These are phyloP conservation scores for Orychophragmus violaceus DNA, from an alignment of 345 rosid genomes.

Conservation along the genomic window DNA sequence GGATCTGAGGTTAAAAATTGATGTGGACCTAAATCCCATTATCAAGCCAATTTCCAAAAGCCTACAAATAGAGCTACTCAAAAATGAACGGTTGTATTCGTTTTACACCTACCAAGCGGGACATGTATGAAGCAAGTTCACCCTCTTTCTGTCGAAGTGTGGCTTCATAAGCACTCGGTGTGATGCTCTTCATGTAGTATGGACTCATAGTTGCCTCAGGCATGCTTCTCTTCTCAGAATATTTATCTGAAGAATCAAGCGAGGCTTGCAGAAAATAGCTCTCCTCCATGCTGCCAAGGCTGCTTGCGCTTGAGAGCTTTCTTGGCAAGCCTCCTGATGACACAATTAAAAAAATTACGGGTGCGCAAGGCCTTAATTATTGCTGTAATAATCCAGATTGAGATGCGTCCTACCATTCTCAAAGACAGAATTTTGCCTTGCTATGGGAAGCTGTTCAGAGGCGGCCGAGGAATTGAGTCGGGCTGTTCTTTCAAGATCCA, in stretches of 20 bases:
- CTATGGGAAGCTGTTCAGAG: conserved; percentile 53
- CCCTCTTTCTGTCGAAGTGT: conserved; percentile 99
- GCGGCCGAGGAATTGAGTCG: conserved; percentile 41
- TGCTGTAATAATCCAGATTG: background rate
- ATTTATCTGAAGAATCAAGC: conserved; percentile 72
- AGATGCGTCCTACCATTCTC: conserved; percentile 61
- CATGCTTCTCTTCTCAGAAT: conserved; percentile 63
- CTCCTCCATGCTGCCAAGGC: conserved; percentile 96
- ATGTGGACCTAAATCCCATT: conserved; percentile 1
- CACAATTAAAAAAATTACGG: conserved; percentile 1
- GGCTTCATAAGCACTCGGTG: conserved; percentile 86
- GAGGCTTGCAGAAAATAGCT: conserved; percentile 94
- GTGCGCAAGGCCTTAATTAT: background rate
- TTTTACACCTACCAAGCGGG: conserved; percentile 71
- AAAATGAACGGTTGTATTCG: background rate
- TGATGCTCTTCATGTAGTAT: conserved; percentile 89
- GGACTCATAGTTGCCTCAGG: conserved; percentile 68
- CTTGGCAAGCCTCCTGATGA: conserved; percentile 62
- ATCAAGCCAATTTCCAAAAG: conserved; percentile 14
- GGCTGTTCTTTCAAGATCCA: conserved; percentile 74
- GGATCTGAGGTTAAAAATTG: background rate
- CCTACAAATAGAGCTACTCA: conserved; percentile 1
- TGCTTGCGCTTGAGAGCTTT: conserved; percentile 76
- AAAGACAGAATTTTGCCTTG: conserved; percentile 51
- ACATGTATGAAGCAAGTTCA: conserved; percentile 92